Conservation (phyloP, 2,329 filamentous ascomycete species). For the Scortechinia acanthostroma region DNA sequence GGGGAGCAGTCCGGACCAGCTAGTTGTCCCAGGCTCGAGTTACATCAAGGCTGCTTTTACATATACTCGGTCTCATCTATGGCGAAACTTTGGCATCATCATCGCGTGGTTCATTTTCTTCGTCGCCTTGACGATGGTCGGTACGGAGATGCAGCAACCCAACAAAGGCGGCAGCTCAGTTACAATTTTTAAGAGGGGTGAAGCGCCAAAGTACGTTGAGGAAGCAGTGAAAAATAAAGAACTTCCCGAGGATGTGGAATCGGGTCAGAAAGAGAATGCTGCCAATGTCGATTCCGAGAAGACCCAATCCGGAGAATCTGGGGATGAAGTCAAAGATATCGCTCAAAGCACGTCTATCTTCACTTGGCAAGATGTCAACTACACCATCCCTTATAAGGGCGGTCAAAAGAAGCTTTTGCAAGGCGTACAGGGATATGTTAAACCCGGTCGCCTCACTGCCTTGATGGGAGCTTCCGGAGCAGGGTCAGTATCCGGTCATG, state of each 20-base stretch:
- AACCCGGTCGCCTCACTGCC: conserved; percentile 73
- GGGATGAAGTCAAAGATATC: conserved; percentile 33
- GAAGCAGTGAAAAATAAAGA: conserved; percentile 44
- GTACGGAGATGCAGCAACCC: conserved; percentile 41
- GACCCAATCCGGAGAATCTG: conserved; percentile 11
- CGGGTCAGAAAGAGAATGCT: conserved; percentile 19
- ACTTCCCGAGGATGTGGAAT: conserved; percentile 41
- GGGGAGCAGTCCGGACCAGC: conserved; percentile 42
- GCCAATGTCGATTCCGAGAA: conserved; percentile 10
- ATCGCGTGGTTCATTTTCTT: conserved; percentile 39
- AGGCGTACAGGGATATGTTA: conserved; percentile 76
- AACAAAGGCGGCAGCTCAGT: conserved; percentile 51
- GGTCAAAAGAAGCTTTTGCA: conserved; percentile 66
- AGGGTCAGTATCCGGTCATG: conserved; percentile 8
- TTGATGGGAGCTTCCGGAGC: conserved; percentile 58
- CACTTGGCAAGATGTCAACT: conserved; percentile 41
- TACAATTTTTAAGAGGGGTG: conserved; percentile 54
- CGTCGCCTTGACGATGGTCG: conserved; percentile 26
- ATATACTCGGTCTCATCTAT: conserved; percentile 48
- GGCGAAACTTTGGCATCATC: conserved; percentile 48
- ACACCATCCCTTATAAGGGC: conserved; percentile 44
- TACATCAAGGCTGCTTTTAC: conserved; percentile 47
- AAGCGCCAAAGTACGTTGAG: conserved; percentile 50
- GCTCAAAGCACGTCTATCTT: conserved; percentile 55
- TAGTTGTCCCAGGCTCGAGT: conserved; percentile 40